Base-by-base conservation (phyloP, 2,329 filamentous ascomycete genomes). In the Penicillium brasilianum region DNA sequence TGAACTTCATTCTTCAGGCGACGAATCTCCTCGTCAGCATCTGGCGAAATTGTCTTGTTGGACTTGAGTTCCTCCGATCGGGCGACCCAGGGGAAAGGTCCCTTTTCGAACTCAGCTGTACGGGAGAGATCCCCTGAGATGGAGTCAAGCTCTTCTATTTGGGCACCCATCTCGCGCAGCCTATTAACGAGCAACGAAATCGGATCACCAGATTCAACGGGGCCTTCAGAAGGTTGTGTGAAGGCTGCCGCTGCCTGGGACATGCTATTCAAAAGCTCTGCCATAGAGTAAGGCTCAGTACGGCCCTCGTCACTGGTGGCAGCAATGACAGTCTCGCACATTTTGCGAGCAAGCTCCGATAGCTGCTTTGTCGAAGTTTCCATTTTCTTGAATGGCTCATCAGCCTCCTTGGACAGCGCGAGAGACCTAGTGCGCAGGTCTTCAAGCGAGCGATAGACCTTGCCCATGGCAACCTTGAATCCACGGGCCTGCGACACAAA, bases 21-120 rank as follows among this genome's bases (percentile, higher is more conserved):
- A 7, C 90, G 87, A 57, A 97, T 85, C 74, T 97, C 91, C 71
- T 94, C 91, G 72, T 97, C 92, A 0, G 90, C 88, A 71, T 97
- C 92, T 41, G 93, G 84, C 0, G 92, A 89, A 37, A 92, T 86
- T 22, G 87, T 88, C 80, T 95, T 94, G 66, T 90, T 89, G n/a
- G 87, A 87, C 76, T 90, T 92, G 56, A 98, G 84, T 70, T 95
- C 90, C 69, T 90, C 87, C 3, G 92, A 89, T 57, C 93, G 89
- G 34, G 92, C 83, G 56, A 90, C 84, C 95, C 95, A 99, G 2
- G 95, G 95, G 3, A 90, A 86, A 0, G 86, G 83, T 22, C 83
- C 85, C 64, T 87, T 85, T 65, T 96, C 92, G 71, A 98, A 94
- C 75, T 94, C 90, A 62, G 90, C 83, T 0, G 90, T 90, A 70